These are phyloP conservation scores for Lentinula sp. DNA, from an alignment of 768 basidiomycete genomes.

Conservation along the genomic window DNA sequence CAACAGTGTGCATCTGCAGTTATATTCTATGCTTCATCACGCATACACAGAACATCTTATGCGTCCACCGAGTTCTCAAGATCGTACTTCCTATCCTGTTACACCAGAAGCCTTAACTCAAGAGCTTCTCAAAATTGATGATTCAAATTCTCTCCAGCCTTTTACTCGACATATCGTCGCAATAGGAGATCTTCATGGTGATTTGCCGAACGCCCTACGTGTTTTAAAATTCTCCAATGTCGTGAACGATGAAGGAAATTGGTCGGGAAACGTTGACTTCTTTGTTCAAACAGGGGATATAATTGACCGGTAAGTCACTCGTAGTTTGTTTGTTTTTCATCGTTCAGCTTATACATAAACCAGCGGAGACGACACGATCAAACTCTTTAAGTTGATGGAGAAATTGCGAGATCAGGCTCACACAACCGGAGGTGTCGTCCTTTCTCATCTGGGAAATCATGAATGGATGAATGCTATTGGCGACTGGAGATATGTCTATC, in stretches of 20 bases:
- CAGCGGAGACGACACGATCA: conserved; percentile 88
- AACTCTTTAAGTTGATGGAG: conserved; percentile 83
- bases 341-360: neutral
- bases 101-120: neutral
- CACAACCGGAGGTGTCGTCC: conserved; percentile 59
- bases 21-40: neutral
- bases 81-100: neutral
- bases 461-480: conserved; percentile 94
- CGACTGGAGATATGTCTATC: conserved; percentile 91
- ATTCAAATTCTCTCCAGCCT: conserved; percentile 1
- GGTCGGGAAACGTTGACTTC: conserved; percentile 79
- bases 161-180: conserved; percentile 67
- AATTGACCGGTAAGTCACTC: conserved; percentile 66
- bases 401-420: conserved; percentile 69
- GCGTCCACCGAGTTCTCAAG: neutral
- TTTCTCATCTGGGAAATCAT: conserved; percentile 88
- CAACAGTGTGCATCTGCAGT: neutral
- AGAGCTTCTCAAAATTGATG: neutral
- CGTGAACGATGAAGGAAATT: conserved; percentile 63
- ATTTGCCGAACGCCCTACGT: conserved; percentile 68
- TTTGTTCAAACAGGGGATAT: conserved; percentile 97
- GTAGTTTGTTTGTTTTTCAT: neutral
- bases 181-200: conserved; percentile 91
- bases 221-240: conserved; percentile 81
- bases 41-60: neutral